Conservation (phyloP, 805 yeast genomes). For the Nakazawaea molendinolei region DNA sequence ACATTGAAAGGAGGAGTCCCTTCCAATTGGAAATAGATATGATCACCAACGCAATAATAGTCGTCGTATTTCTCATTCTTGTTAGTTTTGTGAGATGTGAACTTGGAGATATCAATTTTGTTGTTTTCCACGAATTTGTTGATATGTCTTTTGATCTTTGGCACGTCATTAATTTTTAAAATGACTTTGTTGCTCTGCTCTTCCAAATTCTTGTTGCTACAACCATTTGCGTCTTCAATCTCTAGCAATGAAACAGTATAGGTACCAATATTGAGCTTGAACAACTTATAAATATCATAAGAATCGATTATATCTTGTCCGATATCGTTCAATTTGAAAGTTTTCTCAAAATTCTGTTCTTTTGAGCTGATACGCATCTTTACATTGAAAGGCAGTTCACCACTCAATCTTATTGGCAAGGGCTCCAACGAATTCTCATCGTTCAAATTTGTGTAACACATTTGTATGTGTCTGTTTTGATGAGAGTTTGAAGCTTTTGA, state of each 20-base stretch:
- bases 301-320: slow-evolving; percentile 29
- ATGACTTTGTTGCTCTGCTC: slow-evolving; percentile 34
- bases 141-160: slow-evolving; percentile 47
- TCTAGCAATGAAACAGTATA: slow-evolving; percentile 54
- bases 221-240: slow-evolving; percentile 65
- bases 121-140: slow-evolving; percentile 10
- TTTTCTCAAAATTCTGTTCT: slow-evolving; percentile 50
- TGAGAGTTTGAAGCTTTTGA: slow-evolving; percentile 1
- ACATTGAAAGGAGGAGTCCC: slow-evolving; percentile 81
- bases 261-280: slow-evolving; percentile 55
- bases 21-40: slow-evolving; percentile 63
- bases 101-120: background rate
- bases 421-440: slow-evolving; percentile 31
- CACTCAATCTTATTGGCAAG: slow-evolving; percentile 49
- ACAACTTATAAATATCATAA: slow-evolving; percentile 35
- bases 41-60: slow-evolving; percentile 90
- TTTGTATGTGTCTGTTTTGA: slow-evolving; percentile 17
- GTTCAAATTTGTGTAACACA: slow-evolving; percentile 23
- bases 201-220: slow-evolving; percentile 32
- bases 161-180: slow-evolving; percentile 69
- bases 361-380: slow-evolving; percentile 48
- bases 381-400: slow-evolving; percentile 56
- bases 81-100: slow-evolving; percentile 12
- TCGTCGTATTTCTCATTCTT: slow-evolving; percentile 7
- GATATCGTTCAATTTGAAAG: slow-evolving; percentile 37